Percentiles rank a stretch among this genome's conserved stretches.
Evolutionary conservation across 331 rosid species (phyloP).

Genomic region (Quercus phellos): DNA sequence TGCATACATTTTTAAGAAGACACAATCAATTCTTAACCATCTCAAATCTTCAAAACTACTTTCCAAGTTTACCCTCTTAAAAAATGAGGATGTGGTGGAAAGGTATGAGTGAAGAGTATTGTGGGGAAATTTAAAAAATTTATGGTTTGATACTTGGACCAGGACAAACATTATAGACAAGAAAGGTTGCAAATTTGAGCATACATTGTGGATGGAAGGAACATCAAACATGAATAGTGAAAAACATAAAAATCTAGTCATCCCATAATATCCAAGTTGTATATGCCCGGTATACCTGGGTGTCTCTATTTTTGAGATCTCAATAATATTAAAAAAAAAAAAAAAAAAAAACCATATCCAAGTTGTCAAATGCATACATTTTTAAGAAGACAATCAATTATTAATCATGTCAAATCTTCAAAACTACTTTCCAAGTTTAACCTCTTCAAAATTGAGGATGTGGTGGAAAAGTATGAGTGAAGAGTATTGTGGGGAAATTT

Average conservation of each 20-base stretch:
- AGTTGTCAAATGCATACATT: not conserved
- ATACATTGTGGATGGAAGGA: not conserved
- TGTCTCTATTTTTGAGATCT: too few relatives aligned
- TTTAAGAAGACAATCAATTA: not conserved
- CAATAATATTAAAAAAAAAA: too few relatives aligned
- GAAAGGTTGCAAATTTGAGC: not conserved
- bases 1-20: not conserved
- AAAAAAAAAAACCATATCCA: not conserved
- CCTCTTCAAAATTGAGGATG: not conserved
- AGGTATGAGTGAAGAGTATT: not conserved
- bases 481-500: not conserved
- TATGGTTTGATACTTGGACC: not conserved
- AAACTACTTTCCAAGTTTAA: not conserved
- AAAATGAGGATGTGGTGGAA: not conserved
- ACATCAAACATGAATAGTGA: not conserved
- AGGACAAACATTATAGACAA: not conserved
- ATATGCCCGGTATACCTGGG: too few relatives aligned
- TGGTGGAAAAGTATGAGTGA: not conserved
- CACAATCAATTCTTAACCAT: not conserved
- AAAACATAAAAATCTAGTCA: too few relatives aligned
- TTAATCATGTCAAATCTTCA: not conserved
- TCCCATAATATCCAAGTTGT: too few relatives aligned
- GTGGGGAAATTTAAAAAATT: not conserved
- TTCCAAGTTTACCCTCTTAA: not conserved
- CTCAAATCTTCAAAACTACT: not conserved